Percentiles rank a stretch among this genome's conserved stretches.
These are phyloP conservation scores for Salvia sclarea DNA, from an alignment of 305 asterid genomes.

Conservation along the genomic window DNA sequence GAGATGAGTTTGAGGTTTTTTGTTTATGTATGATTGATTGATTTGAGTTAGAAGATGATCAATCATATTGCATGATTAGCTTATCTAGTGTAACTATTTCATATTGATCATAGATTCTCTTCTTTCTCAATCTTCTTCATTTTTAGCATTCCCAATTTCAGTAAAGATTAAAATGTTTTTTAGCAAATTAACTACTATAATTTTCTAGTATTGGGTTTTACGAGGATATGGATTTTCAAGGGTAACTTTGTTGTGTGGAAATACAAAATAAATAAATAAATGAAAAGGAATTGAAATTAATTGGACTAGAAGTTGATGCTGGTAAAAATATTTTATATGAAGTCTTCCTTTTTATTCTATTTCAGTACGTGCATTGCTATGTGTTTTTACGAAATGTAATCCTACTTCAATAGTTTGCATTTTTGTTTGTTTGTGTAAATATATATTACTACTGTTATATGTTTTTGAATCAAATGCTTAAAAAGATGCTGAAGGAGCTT, in stretches of 20 bases:
- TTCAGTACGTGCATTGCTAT: too few species aligned
- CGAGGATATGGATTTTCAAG: neutral
- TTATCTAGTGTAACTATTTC: neutral
- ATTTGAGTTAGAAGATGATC: neutral
- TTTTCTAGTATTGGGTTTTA: neutral
- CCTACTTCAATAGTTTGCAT: neutral
- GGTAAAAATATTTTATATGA: too few species aligned
- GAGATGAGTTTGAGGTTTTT: constrained; percentile 1
- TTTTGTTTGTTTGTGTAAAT: neutral
- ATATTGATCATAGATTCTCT: neutral
- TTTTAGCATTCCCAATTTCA: neutral
- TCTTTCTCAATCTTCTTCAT: neutral
- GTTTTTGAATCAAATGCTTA: neutral
- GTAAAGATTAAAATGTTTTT: neutral
- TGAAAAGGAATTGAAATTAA: too few species aligned
- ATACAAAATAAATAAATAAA: too few species aligned
- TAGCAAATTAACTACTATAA: neutral
- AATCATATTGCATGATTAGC: neutral
- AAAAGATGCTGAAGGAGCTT: neutral
- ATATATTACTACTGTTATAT: too few species aligned
- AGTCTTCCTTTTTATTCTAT: too few species aligned
- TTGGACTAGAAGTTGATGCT: too few species aligned
- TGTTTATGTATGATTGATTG: neutral
- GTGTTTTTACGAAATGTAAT: too few species aligned
- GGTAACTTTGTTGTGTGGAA: neutral